Percentiles rank a stretch among this genome's conserved stretches.
phyloP scores from a whole-genome alignment of 2,329 filamentous ascomycete genomes.

The Ampelomyces quisqualis region DNA sequence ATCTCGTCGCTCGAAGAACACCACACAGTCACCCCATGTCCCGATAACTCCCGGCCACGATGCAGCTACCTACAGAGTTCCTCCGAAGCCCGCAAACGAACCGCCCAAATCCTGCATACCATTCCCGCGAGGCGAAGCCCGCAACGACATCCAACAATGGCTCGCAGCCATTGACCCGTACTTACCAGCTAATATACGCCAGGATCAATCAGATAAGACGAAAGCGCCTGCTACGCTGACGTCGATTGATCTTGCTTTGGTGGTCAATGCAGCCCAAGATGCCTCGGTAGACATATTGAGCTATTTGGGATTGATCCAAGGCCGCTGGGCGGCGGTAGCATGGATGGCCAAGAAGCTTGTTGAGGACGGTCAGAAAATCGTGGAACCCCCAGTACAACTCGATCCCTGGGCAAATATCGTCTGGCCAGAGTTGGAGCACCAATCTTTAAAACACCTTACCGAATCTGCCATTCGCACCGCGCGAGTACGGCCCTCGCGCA shows the following conservation, averaged over 20 bases:
- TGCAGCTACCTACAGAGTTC: slow-evolving; percentile 1
- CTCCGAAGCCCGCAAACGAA: slow-evolving; percentile 10
- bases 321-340: slow-evolving; percentile 48
- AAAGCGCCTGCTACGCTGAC: slow-evolving; percentile 22
- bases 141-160: slow-evolving; percentile 37
- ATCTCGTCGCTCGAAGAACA: slow-evolving; percentile 16
- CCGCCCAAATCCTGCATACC: slow-evolving; percentile 20
- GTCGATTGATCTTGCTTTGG: slow-evolving; percentile 27
- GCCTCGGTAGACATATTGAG: slow-evolving; percentile 44
- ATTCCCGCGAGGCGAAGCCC: slow-evolving; percentile 20
- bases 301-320: slow-evolving; percentile 43
- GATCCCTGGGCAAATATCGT: slow-evolving; percentile 19
- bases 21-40: slow-evolving; percentile 1
- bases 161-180: slow-evolving; percentile 39
- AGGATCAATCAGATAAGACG: slow-evolving; percentile 3
- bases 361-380: slow-evolving; percentile 31
- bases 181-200: slow-evolving; percentile 40
- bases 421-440: slow-evolving; percentile 16
- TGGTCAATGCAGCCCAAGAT: slow-evolving; percentile 31
- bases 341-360: slow-evolving; percentile 50
- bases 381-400: slow-evolving; percentile 10
- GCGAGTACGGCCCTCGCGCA: slow-evolving; percentile 14
- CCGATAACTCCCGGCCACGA: slow-evolving; percentile 1
- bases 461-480: slow-evolving; percentile 23
- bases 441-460: slow-evolving; percentile 28